Base-by-base conservation (phyloP, 108 stramenopile species). In the Pseudonitzschia multistriata region DNA sequence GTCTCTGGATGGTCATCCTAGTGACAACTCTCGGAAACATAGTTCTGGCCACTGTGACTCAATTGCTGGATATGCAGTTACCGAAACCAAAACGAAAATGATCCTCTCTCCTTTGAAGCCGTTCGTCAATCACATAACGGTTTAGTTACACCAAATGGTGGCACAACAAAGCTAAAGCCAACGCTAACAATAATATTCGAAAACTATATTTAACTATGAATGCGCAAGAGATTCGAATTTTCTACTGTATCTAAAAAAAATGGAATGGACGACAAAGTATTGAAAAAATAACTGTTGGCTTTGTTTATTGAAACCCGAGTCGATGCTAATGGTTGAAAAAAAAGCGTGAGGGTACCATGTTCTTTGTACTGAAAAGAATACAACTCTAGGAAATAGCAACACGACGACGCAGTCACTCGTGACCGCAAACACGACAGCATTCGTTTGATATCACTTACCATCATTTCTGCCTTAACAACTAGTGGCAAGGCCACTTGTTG, bases 401-500 rank as follows among this genome's bases (percentile, higher is more conserved):
- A 13, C 13, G 52, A 53, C 54, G 8, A 55, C 54, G 30, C 14
- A 55, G 50, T 52, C 25, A 25, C 19, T 52, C 25, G 8, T 30
- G 54, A 7, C 27, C 8, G 1, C 11, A 22, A 52, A 19, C 50
- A n/a, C n/a, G n/a, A n/a, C n/a, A 4, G 10, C 24, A 4, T 52
- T 22, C 50, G 21, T 52, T 24, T 52, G 50, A 31, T 45, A 14
- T 1, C 22, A 64, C 63, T 40, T 47, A 64, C 63, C 91, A 91
- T 93, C 65, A 93, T 48, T 73, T 93, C 90, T 19, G 90, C 91
- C 72, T 91, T 86, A 19, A 94, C 37, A 19, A 94, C 82, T 76
- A 96, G 74, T 0, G 92, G 92, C 49, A 95, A 55, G 0, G 93
- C 92, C 7, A 90, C 81, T 37, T 70, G 56, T 60, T 90, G 77